Percentiles rank a stretch among this genome's conserved stretches.
Conservation (phyloP, 1,284 basidiomycete species). For the Ustilago vetiveriae region DNA sequence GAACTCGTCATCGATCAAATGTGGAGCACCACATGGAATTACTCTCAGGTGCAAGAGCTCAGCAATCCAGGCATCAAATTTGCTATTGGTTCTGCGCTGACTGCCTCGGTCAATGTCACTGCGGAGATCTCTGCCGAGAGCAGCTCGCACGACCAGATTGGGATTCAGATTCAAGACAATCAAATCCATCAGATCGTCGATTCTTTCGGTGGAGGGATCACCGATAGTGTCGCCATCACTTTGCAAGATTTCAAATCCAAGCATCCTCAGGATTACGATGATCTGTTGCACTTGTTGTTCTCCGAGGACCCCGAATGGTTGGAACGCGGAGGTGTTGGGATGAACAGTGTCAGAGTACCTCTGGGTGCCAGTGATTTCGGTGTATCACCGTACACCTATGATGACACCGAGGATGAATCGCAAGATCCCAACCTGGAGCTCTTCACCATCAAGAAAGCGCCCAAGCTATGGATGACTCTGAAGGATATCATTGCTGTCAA, state of each 20-base stretch:
- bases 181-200: slow-evolving; percentile 42
- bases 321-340: slow-evolving; percentile 32
- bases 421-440: slow-evolving; percentile 33
- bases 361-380: slow-evolving; percentile 56
- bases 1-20: slow-evolving; percentile 41
- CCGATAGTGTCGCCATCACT: slow-evolving; percentile 50
- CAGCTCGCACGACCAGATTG: slow-evolving; percentile 17
- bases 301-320: slow-evolving; percentile 36
- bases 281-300: slow-evolving; percentile 50
- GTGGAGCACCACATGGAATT: slow-evolving; percentile 42
- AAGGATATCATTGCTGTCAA: slow-evolving; percentile 39
- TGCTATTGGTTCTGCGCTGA: slow-evolving; percentile 5
- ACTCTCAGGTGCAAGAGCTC: slow-evolving; percentile 28
- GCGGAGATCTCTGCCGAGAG: neutral
- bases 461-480: slow-evolving; percentile 50
- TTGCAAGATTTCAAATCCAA: slow-evolving; percentile 47
- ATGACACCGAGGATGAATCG: slow-evolving; percentile 50
- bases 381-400: slow-evolving; percentile 44
- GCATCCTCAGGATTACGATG: slow-evolving; percentile 43
- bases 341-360: slow-evolving; percentile 47
- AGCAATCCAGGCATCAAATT: slow-evolving; percentile 40
- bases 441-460: slow-evolving; percentile 51
- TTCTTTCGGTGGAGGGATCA: slow-evolving; percentile 47
- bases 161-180: slow-evolving; percentile 29
- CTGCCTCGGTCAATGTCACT: slow-evolving; percentile 27